These are phyloP conservation scores for Boletus pseudopeckii DNA, from an alignment of 768 basidiomycete genomes.

Conservation along the genomic window DNA sequence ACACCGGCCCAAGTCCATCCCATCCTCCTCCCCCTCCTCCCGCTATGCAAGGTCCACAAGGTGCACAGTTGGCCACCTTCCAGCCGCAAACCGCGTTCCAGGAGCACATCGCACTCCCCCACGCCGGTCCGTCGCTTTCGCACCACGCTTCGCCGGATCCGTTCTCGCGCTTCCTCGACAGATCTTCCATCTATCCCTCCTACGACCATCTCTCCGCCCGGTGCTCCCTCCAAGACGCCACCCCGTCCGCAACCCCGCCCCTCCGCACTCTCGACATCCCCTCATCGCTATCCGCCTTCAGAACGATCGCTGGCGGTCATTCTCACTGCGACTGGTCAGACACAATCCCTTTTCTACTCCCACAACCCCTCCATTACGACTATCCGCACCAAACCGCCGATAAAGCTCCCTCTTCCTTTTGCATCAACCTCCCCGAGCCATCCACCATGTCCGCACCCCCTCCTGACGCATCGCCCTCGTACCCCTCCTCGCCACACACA, in stretches of 20 bases:
- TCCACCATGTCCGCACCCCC: neutral
- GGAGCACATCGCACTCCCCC: slow-evolving; percentile 11
- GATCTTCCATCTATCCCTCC: slow-evolving; percentile 23
- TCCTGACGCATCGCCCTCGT: neutral
- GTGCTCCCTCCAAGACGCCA: too few species aligned
- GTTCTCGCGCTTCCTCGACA: slow-evolving; percentile 28
- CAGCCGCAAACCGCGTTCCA: slow-evolving; percentile 1
- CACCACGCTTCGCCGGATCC: slow-evolving; percentile 19
- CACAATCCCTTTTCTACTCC: slow-evolving; percentile 9
- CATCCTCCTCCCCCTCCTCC: too few species aligned
- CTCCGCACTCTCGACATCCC: slow-evolving; percentile 20
- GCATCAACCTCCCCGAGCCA: neutral
- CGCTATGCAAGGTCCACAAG: slow-evolving; percentile 8
- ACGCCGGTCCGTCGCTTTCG: neutral
- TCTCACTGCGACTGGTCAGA: slow-evolving; percentile 26
- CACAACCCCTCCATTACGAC: slow-evolving; percentile 19
- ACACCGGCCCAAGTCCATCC: neutral
- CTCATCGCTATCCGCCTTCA: slow-evolving; percentile 19
- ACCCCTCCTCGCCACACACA: neutral
- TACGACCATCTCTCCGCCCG: neutral
- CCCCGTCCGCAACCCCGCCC: slow-evolving; percentile 1
- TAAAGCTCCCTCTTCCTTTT: slow-evolving; percentile 3
- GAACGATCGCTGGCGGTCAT: slow-evolving; percentile 8
- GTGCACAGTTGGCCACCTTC: slow-evolving; percentile 8
- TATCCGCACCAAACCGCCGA: slow-evolving; percentile 3